Conservation (phyloP, 73 alveolate genomes). For the Halteria grandinella region DNA sequence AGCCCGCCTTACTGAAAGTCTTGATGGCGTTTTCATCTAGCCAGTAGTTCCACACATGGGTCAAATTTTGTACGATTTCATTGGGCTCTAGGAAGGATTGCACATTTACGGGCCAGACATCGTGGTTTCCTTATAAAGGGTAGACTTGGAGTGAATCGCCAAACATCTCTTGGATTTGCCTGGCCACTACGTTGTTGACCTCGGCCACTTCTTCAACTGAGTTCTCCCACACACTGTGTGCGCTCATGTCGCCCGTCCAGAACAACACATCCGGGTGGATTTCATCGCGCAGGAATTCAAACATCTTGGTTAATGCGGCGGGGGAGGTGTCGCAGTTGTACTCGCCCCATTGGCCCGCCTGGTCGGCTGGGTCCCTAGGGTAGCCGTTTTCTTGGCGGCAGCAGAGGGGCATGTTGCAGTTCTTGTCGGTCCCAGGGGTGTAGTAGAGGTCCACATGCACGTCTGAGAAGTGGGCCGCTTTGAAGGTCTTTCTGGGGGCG, state of each 20-base stretch:
- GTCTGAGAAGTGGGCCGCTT: conserved; percentile 88
- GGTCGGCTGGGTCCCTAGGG: conserved; percentile 67
- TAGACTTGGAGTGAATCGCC: conserved; percentile 54
- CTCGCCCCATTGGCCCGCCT: conserved; percentile 64
- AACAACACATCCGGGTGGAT: conserved; percentile 86
- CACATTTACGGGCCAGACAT: conserved; percentile 76
- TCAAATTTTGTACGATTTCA: not conserved
- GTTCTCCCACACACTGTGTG: conserved; percentile 90
- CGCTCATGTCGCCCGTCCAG: conserved; percentile 97
- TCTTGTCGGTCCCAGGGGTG: conserved; percentile 72
- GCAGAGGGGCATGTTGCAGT: conserved; percentile 85
- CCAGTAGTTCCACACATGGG: conserved; percentile 48
- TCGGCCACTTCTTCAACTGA: conserved; percentile 61
- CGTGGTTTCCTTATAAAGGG: conserved; percentile 83
- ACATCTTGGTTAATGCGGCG: conserved; percentile 38
- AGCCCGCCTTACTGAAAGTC: conserved; percentile 52
- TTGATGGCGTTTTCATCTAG: conserved; percentile 36
- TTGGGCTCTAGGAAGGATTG: conserved; percentile 22
- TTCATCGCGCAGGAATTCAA: conserved; percentile 54
- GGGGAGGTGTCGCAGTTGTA: conserved; percentile 62
- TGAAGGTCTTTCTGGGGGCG: conserved; percentile 56
- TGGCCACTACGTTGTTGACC: conserved; percentile 36
- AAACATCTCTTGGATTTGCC: conserved; percentile 13
- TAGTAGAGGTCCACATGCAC: conserved; percentile 88
- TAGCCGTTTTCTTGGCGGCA: conserved; percentile 83